Evolutionary conservation across 306 rosid genomes (phyloP).

Genomic region (barrel medic (Medicago truncatula)): MtrunA17r5.0-ANR NC_053048.1:2455501-2456000

Average conservation of each 20-base stretch:
- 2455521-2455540: not conserved
- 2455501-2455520: not conserved
- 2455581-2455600: not conserved
- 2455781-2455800: not conserved
- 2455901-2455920: constrained; percentile 24
- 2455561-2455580: not conserved
- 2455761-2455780: not conserved
- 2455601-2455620: not conserved
- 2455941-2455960: too few relatives aligned
- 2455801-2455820: too few relatives aligned
- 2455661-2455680: not conserved
- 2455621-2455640: not conserved
- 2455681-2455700: not conserved
- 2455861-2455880: too few relatives aligned
- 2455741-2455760: not conserved
- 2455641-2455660: too few relatives aligned
- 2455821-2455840: too few relatives aligned
- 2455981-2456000: too few relatives aligned
- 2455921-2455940: not conserved
- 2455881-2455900: not conserved
- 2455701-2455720: not conserved
- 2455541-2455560: not conserved
- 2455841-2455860: too few relatives aligned
- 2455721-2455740: not conserved
- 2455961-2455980: too few relatives aligned